A percentile compares a stretch with the other conserved stretches of the same genome.
Evolutionary conservation across 169 alveolate species (phyloP).

Genomic region (Amoebophrya sp.): DNA sequence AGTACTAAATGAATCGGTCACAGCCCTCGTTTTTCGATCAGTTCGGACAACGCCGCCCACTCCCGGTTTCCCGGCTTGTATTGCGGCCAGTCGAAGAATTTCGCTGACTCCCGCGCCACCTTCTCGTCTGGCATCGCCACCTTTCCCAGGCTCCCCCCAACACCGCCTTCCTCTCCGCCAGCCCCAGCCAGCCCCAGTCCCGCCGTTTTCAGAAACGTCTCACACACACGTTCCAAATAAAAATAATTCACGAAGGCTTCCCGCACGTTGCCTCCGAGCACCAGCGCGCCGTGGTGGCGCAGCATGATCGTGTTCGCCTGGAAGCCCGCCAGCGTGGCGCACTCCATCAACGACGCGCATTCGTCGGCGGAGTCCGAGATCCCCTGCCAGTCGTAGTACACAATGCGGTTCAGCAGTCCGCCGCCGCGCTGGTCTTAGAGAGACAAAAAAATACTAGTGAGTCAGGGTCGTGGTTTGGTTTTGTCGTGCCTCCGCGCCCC

Average conservation of each 20-base stretch:
- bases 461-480: too few relatives aligned
- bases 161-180: too few relatives aligned
- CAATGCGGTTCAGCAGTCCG: background rate
- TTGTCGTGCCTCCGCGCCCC: too few relatives aligned
- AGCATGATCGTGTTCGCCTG: background rate
- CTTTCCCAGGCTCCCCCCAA: too few relatives aligned
- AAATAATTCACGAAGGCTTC: background rate
- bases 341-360: background rate
- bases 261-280: background rate
- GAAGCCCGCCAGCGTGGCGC: background rate
- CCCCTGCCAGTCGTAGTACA: background rate
- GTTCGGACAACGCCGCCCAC: background rate
- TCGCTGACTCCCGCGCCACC: background rate
- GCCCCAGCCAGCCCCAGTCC: too few relatives aligned
- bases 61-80: background rate
- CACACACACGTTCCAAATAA: background rate
- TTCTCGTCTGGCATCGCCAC: background rate
- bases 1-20: too few relatives aligned
- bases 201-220: background rate
- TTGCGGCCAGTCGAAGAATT: background rate
- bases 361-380: background rate
- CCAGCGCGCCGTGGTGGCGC: background rate
- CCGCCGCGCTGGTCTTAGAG: constrained; percentile 3
- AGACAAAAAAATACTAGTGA: too few relatives aligned
- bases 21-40: too few relatives aligned